Evolutionary conservation across 108 stramenopile genomes (phyloP), one percentile per base, ranked within the genome.

Genomic region (Fragilaria crotonensis): DNA sequence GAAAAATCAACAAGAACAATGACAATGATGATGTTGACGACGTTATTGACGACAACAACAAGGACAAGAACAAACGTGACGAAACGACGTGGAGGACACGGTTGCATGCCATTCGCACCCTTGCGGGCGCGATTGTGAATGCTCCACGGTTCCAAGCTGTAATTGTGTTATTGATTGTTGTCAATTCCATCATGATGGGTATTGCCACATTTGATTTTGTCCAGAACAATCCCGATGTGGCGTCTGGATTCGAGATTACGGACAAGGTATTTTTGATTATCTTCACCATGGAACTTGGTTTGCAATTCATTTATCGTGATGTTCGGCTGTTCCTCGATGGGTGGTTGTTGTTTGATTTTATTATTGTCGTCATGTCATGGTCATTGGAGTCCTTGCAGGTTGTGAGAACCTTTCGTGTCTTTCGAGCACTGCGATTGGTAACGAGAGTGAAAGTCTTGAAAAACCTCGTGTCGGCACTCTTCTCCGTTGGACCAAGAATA

Each of bases 131-230:
- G 14, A 11, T 41, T 11, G 7, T 41, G 36, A 41, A 41, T 41
- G 7, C 36, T 14, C 7, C 36, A 11, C 36, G 36, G 11, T 41
- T 81, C 1, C 86, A 87, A 54, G 21, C 67, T 18, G 36, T 73
- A 5, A 73, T 87, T 9, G 58, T 87, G 3, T 1, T 69, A 0
- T 54, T 81, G 54, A 87, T 87, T 46, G 45, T 44, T 4, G 65
- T 87, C 50, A 87, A 87, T 63, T 66, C 81, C 1, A 63, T 79
- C 41, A 78, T 83, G 79, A 87, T 87, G 85, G 85, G 85, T 4
- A 59, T 83, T 19, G 85, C 70, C 21, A 87, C 85, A 0, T 87
- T 75, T 47, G 54, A 62, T 52, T 72, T 76, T 56, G 70, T 87
- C 25, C 60, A 63, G 31, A 21, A 54, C 2, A 56, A 87, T 54